Conservation (phyloP, 257 asterid genomes). For the Phtheirospermum japonicum region DNA sequence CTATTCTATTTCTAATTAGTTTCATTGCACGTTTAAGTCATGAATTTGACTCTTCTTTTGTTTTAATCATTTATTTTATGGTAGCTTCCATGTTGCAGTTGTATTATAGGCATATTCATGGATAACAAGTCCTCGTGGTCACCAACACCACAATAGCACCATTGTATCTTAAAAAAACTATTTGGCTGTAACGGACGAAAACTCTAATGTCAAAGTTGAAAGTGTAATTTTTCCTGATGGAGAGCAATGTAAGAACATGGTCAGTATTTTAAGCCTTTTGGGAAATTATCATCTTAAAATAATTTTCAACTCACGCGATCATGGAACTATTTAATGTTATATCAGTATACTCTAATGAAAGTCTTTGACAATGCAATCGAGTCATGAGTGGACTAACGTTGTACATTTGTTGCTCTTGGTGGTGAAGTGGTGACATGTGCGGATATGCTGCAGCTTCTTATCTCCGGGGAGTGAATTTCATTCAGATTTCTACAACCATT, state of each 20-base stretch:
- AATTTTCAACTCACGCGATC: slow-evolving; percentile 22
- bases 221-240: slow-evolving; percentile 94
- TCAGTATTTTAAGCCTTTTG: slow-evolving; percentile 31
- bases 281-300: slow-evolving; percentile 6
- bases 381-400: slow-evolving; percentile 81
- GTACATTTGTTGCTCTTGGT: slow-evolving; percentile 95
- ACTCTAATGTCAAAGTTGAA: slow-evolving; percentile 73
- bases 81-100: too few species aligned
- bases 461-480: slow-evolving; percentile 97
- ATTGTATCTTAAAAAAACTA: slow-evolving; percentile 73
- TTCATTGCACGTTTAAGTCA: background rate
- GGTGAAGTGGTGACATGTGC: slow-evolving; percentile 99
- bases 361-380: slow-evolving; percentile 92
- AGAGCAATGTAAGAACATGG: slow-evolving; percentile 86
- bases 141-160: slow-evolving; percentile 91
- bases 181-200: slow-evolving; percentile 74
- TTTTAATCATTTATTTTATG: too few species aligned
- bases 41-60: background rate
- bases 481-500: slow-evolving; percentile 94
- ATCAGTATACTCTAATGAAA: slow-evolving; percentile 83
- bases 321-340: slow-evolving; percentile 25
- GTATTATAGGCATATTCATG: slow-evolving; percentile 77
- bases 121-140: slow-evolving; percentile 90
- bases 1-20: slow-evolving; percentile 2
- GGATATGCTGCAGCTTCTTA: slow-evolving; percentile 97